Evolutionary conservation across 108 stramenopile genomes (phyloP).

Genomic region (Nitzschia palea): DNA sequence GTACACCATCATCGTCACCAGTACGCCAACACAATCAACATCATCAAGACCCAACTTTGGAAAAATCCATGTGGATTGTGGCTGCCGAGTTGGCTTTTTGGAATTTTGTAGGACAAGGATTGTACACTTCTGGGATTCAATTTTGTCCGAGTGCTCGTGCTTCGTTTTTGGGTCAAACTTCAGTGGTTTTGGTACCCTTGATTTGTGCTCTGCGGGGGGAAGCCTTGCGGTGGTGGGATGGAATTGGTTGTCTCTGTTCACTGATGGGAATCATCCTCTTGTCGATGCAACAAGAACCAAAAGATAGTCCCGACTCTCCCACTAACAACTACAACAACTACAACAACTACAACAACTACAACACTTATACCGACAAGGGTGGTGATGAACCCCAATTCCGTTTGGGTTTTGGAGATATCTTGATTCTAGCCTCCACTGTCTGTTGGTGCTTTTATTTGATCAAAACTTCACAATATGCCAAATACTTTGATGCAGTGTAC

Average conservation of each 20-base stretch:
- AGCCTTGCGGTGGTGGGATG: not conserved
- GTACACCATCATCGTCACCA: too few species aligned
- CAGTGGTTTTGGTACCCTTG: slow-evolving; percentile 62
- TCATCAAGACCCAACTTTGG: too few species aligned
- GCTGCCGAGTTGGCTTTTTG: slow-evolving; percentile 64
- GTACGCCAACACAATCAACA: not conserved
- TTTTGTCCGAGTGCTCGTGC: slow-evolving; percentile 50
- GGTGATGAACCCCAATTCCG: not conserved
- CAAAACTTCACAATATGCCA: slow-evolving; percentile 45
- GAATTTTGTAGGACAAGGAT: slow-evolving; percentile 58
- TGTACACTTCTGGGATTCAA: slow-evolving; percentile 51
- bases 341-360: too few species aligned
- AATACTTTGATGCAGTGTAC: slow-evolving; percentile 36
- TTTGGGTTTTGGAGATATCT: slow-evolving; percentile 37
- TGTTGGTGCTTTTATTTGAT: slow-evolving; percentile 66
- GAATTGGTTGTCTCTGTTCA: slow-evolving; percentile 50
- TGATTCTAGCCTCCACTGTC: slow-evolving; percentile 52
- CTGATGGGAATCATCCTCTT: slow-evolving; percentile 35
- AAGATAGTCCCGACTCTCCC: too few species aligned
- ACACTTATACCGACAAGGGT: not conserved
- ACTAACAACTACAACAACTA: too few species aligned
- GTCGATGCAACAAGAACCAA: slow-evolving; percentile 30
- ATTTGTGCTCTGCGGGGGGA: slow-evolving; percentile 44
- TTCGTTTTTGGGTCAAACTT: slow-evolving; percentile 64
- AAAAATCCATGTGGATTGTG: slow-evolving; percentile 33